phyloP scores from a whole-genome alignment of 331 rosid species.

The Pyrus hybrid region DNA sequence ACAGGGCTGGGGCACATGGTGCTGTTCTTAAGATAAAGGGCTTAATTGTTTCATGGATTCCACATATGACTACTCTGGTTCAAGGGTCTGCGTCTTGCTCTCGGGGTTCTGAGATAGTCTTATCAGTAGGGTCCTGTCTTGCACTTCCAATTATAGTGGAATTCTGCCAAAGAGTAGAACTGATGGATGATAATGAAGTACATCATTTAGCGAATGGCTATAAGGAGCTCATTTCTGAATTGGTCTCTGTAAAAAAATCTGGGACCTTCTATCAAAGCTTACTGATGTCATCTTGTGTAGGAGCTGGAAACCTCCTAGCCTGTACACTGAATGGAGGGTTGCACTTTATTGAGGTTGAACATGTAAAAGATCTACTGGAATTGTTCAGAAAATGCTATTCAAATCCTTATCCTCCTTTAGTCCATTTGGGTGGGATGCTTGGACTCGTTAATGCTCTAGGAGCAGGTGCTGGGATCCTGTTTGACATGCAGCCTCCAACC shows the following conservation, averaged over 20 bases:
- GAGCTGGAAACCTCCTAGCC: constrained; percentile 77
- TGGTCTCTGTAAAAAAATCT: constrained; percentile 49
- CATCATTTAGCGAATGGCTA: constrained; percentile 46
- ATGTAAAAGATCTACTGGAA: constrained; percentile 54
- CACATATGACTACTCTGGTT: constrained; percentile 34
- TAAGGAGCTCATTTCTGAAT: constrained; percentile 60
- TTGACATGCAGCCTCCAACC: constrained; percentile 36
- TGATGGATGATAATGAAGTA: constrained; percentile 58
- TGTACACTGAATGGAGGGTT: constrained; percentile 64
- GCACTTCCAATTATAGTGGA: constrained; percentile 67
- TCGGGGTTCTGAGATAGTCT: constrained; percentile 31
- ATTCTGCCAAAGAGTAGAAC: constrained; percentile 77
- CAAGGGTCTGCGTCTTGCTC: constrained; percentile 25
- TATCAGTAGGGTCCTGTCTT: constrained; percentile 83
- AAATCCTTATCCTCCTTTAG: constrained; percentile 55
- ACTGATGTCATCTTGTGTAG: constrained; percentile 82
- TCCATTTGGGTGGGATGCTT: constrained; percentile 86
- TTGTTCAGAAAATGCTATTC: constrained; percentile 73
- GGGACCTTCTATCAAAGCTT: constrained; percentile 53
- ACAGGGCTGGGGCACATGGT: constrained; percentile 62
- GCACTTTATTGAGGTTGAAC: constrained; percentile 47
- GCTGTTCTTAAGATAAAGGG: constrained; percentile 65
- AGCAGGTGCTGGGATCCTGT: constrained; percentile 65
- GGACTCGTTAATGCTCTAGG: constrained; percentile 80
- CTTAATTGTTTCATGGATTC: constrained; percentile 71